Percentiles rank a stretch among this genome's conserved stretches.
These are phyloP conservation scores for Arthrobotrys sinensis DNA, from an alignment of 2,329 filamentous ascomycete genomes.

Conservation along the genomic window DNA sequence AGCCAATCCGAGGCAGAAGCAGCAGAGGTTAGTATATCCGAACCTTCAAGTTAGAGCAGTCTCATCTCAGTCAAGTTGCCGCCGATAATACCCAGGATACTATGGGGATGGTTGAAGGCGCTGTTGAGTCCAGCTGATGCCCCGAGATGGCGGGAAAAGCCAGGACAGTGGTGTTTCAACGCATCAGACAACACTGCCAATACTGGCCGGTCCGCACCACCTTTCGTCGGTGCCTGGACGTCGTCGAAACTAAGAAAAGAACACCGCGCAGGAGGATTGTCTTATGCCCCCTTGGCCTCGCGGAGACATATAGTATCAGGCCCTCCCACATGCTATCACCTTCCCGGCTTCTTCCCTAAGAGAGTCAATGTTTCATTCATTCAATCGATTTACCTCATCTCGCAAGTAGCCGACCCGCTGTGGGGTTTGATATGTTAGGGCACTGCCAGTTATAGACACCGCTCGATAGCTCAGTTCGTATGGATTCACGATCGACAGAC, in stretches of 20 bases:
- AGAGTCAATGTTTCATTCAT: conserved; percentile 17
- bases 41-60: too few species aligned
- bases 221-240: not conserved
- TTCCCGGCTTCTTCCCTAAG: conserved; percentile 14
- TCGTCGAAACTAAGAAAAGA: conserved; percentile 14
- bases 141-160: too few species aligned
- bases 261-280: not conserved
- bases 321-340: not conserved
- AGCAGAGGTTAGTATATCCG: too few species aligned
- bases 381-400: not conserved
- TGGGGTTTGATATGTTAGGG: not conserved
- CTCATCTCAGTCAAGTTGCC: too few species aligned
- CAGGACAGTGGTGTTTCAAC: conserved; percentile 2
- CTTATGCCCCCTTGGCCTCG: not conserved
- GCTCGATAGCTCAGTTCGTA: not conserved
- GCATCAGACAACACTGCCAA: not conserved
- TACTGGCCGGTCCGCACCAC: not conserved
- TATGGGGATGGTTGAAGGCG: too few species aligned
- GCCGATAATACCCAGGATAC: too few species aligned
- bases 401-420: conserved; percentile 19
- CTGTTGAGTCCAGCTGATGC: too few species aligned
- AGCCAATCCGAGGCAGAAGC: too few species aligned
- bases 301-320: conserved; percentile 4
- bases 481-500: too few species aligned
- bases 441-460: not conserved